These are phyloP conservation scores for Guadua angustifolia DNA, from an alignment of 176 grass and related monocot species.

Conservation along the genomic window DNA sequence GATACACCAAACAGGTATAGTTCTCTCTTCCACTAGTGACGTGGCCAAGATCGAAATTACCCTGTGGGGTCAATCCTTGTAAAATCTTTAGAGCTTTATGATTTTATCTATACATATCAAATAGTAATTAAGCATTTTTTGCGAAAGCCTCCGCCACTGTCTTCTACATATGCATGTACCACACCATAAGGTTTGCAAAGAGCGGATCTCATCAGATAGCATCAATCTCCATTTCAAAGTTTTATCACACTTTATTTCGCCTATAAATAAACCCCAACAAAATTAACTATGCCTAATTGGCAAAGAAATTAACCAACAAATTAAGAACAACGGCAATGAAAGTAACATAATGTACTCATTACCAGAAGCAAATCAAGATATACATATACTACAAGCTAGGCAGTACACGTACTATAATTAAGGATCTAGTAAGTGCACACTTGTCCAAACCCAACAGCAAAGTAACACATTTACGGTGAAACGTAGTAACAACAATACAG, in stretches of 20 bases:
- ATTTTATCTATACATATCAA: no score
- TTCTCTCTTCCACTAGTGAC: no score
- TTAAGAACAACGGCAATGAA: neutral
- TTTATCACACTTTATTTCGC: neutral
- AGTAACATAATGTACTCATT: neutral
- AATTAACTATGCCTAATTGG: neutral
- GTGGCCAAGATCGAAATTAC: no score
- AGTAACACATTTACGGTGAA: neutral
- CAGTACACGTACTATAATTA: neutral
- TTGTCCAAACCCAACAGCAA: neutral
- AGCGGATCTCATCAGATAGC: neutral
- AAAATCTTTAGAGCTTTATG: no score
- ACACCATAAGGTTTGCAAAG: neutral
- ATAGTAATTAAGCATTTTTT: no score
- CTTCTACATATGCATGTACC: no score
- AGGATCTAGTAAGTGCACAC: neutral
- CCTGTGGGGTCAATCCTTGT: no score
- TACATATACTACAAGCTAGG: neutral
- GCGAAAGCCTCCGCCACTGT: no score
- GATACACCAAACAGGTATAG: no score
- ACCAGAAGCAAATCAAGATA: neutral
- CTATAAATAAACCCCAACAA: neutral
- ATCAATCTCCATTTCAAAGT: neutral
- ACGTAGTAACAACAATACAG: neutral
- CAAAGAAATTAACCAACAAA: neutral